These are phyloP conservation scores for Podospora pseudocomata DNA, from an alignment of 495 filamentous ascomycete genomes.

Conservation along the genomic window DNA sequence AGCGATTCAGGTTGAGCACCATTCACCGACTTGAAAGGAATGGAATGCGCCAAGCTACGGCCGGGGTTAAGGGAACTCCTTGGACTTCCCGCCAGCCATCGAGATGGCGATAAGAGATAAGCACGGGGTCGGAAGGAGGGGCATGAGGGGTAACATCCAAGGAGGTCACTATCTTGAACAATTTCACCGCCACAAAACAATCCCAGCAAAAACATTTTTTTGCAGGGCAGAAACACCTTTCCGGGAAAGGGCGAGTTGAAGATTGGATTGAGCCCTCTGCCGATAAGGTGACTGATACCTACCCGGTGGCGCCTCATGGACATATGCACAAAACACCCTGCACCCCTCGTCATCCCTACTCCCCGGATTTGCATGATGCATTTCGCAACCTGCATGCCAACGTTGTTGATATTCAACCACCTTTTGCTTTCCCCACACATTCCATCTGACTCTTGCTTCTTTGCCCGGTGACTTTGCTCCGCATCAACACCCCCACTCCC, in stretches of 20 bases:
- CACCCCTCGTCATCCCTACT: neutral
- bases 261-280: too few relatives aligned
- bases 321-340: constrained; percentile 1
- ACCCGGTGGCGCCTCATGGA: neutral
- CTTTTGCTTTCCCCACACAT: too few relatives aligned
- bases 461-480: neutral
- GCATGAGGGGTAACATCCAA: too few relatives aligned
- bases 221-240: too few relatives aligned
- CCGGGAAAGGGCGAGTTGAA: too few relatives aligned
- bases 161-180: too few relatives aligned
- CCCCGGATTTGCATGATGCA: constrained; percentile 5
- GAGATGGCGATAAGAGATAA: too few relatives aligned
- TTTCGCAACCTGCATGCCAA: neutral
- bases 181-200: too few relatives aligned
- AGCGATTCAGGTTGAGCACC: neutral
- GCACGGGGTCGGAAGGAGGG: too few relatives aligned
- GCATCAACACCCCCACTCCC: neutral
- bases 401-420: neutral
- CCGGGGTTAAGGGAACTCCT: neutral
- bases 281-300: neutral
- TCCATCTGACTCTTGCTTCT: neutral
- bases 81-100: too few relatives aligned
- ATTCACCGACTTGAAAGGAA: neutral
- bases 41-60: neutral
- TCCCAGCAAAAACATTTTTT: too few relatives aligned